Percentiles rank a stretch among this genome's conserved stretches.
Conservation (phyloP, 345 rosid genomes). For the Melastoma malabathricum region DNA sequence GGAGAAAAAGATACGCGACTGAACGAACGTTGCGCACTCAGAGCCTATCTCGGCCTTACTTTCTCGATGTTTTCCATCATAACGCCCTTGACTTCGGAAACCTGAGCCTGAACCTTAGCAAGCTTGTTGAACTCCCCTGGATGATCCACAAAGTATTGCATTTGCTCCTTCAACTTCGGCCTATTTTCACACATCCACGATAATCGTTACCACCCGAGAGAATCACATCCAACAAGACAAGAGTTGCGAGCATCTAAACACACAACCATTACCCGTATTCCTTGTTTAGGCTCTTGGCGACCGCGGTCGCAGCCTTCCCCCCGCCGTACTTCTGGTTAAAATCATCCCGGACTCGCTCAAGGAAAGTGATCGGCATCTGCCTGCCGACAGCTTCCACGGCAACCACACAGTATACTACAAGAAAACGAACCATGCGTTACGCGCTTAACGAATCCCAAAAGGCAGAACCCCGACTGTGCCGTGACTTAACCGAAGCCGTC, state of each 20-base stretch:
- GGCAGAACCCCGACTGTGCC: not conserved
- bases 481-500: slow-evolving; percentile 41
- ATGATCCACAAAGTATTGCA: slow-evolving; percentile 57
- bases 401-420: slow-evolving; percentile 54
- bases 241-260: not conserved
- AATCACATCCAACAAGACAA: not conserved
- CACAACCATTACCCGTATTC: slow-evolving; percentile 28
- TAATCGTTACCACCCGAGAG: not conserved
- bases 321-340: slow-evolving; percentile 32
- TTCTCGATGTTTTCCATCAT: slow-evolving; percentile 53
- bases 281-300: slow-evolving; percentile 32
- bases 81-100: slow-evolving; percentile 45
- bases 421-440: not conserved
- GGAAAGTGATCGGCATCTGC: slow-evolving; percentile 44
- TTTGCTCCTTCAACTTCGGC: slow-evolving; percentile 46
- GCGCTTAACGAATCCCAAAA: not conserved
- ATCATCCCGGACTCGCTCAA: slow-evolving; percentile 50
- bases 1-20: not conserved
- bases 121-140: slow-evolving; percentile 46
- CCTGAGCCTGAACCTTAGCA: slow-evolving; percentile 49
- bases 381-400: slow-evolving; percentile 45
- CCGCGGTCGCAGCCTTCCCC: slow-evolving; percentile 40
- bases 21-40: not conserved
- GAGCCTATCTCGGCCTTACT: slow-evolving; percentile 7
- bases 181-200: slow-evolving; percentile 10